phyloP scores from a whole-genome alignment of 192 early-diverging fungal species.

The Backusella macrospora region DNA sequence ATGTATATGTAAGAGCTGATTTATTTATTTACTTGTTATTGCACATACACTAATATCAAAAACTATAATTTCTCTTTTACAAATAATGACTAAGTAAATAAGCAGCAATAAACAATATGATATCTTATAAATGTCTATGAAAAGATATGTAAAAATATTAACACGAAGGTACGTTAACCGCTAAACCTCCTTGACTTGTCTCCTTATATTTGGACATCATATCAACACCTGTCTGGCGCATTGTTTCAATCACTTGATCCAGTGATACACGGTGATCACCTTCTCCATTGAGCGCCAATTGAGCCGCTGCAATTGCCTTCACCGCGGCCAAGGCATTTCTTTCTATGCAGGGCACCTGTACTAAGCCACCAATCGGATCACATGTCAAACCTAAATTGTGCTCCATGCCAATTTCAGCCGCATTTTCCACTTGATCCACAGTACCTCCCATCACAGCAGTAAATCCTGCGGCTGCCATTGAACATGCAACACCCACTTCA shows the following conservation, averaged over 20 bases:
- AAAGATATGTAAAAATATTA: not conserved
- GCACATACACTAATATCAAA: no score
- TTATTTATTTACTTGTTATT: no score
- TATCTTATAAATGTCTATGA: no score
- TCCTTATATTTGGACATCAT: slow-evolving; percentile 98
- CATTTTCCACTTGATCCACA: slow-evolving; percentile 87
- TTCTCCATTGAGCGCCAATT: slow-evolving; percentile 92
- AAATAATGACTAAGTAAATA: no score
- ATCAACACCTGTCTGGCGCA: slow-evolving; percentile 88
- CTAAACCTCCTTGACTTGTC: slow-evolving; percentile 88
- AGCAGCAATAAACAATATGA: no score
- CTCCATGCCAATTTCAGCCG: slow-evolving; percentile 96
- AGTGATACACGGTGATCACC: slow-evolving; percentile 85
- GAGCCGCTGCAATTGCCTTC: slow-evolving; percentile 93
- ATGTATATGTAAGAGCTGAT: no score
- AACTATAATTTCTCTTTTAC: no score
- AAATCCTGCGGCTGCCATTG: slow-evolving; percentile 93
- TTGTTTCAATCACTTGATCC: slow-evolving; percentile 93
- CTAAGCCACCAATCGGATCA: slow-evolving; percentile 89
- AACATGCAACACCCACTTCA: slow-evolving; percentile 96
- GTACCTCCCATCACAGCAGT: slow-evolving; percentile 95
- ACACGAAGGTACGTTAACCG: slow-evolving; percentile 76
- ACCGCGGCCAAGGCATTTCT: slow-evolving; percentile 92
- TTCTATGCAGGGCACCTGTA: slow-evolving; percentile 96
- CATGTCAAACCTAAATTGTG: slow-evolving; percentile 82